Evolutionary conservation across 108 stramenopile genomes (phyloP), one percentile per base, ranked within the genome.

Genomic region (Seminavis robusta): DNA sequence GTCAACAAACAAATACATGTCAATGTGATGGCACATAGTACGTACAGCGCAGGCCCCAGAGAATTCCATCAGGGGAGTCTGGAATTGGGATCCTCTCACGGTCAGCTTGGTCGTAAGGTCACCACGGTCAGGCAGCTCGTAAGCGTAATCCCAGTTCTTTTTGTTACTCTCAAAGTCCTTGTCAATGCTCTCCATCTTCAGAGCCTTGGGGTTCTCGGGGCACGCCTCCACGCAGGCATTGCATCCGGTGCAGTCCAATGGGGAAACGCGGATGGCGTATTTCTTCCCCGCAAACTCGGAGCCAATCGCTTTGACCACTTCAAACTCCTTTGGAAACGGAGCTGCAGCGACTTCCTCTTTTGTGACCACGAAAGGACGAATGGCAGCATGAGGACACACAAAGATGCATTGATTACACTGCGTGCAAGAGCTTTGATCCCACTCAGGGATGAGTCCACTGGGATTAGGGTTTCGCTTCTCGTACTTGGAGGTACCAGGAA

Each of bases 341-440:
- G 80, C 76, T 16, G 43, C 52, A 26, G 47, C 45, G 23, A 65
- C 63, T 44, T 81, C 80, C 37, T 77, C 76, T 56, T 74, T 74
- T 45, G 67, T 77, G 4, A 81, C 71, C 41, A 81, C 69, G 58
- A 77, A 81, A 2, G 80, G 80, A 13, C 80, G 50, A 24, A 81
- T 81, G 1, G 63, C 80, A 6, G 80, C 80, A 31, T 81, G 80
- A 7, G 80, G 80, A 41, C 80, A 81, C 1, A 81, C 71, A 40
- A 70, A 73, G 39, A 77, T 64, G 51, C 80, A 81, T 46, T 77
- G 76, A 48, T 81, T 81, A 63, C 80, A 81, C 49, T 81, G 80
- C 11, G 80, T 81, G 61, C 80, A 77, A 13, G 45, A 43, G 45
- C 41, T 54, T 13, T 45, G 10, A 43, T 73, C 69, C 80, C 80